Percentiles rank a stretch among this genome's conserved stretches.
phyloP scores from a whole-genome alignment of 441 rosid genomes.

The Raphanus hybrid region DNA sequence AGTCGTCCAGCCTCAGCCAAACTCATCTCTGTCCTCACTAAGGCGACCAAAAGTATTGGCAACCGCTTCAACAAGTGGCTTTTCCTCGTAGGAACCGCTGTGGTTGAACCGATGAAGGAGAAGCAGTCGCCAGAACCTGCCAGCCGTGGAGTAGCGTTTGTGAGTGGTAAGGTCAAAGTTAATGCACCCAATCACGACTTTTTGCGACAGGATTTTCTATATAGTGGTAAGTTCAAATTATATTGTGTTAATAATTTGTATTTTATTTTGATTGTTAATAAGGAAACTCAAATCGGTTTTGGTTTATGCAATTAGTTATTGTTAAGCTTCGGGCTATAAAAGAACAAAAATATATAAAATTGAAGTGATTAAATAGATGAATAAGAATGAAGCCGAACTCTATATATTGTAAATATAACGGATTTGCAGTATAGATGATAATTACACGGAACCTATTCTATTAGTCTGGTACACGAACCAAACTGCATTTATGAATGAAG shows the following conservation, averaged over 20 bases:
- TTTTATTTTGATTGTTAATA: too few species aligned
- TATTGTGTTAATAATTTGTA: too few species aligned
- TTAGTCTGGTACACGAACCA: neutral
- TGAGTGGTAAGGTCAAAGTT: conserved; percentile 31
- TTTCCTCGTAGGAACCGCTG: conserved; percentile 39
- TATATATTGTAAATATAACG: neutral
- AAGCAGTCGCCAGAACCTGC: conserved; percentile 47
- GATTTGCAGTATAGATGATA: neutral
- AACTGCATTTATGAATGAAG: conserved; percentile 9
- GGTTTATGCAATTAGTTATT: neutral
- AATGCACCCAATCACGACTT: conserved; percentile 4
- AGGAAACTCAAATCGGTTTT: neutral
- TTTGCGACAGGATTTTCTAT: neutral
- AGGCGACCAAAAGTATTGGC: conserved; percentile 50
- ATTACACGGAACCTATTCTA: neutral
- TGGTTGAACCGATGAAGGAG: conserved; percentile 35
- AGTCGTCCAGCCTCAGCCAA: conserved; percentile 39
- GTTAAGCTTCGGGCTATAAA: neutral
- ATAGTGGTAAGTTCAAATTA: neutral
- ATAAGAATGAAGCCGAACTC: too few species aligned
- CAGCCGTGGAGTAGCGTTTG: conserved; percentile 8
- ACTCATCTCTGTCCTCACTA: conserved; percentile 51
- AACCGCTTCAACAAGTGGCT: conserved; percentile 52
- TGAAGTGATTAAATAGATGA: neutral
- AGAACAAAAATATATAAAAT: neutral